phyloP scores from a whole-genome alignment of 352 stramenopile species.

The Phytopythium vexans region DNA sequence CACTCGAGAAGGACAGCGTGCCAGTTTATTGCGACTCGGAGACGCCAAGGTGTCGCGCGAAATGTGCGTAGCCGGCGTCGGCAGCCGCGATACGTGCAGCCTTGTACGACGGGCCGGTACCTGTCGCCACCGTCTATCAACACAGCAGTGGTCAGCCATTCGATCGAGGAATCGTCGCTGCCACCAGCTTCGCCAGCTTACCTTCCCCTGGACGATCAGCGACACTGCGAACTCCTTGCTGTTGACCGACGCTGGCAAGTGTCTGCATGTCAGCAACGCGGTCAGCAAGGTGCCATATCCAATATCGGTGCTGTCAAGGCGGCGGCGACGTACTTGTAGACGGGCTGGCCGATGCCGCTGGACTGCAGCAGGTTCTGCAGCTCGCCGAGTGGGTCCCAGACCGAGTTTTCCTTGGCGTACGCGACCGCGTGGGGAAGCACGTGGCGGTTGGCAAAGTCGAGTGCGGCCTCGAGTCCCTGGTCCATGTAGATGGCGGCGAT shows the following conservation, averaged over 20 bases:
- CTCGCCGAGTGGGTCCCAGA: slow-evolving; percentile 57
- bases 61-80: slow-evolving; percentile 48
- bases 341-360: slow-evolving; percentile 56
- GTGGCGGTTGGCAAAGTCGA: slow-evolving; percentile 63
- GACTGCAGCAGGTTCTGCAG: slow-evolving; percentile 69
- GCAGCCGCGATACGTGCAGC: slow-evolving; percentile 50
- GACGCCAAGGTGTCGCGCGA: slow-evolving; percentile 19
- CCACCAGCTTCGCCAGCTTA: slow-evolving; percentile 14
- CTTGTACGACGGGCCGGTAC: slow-evolving; percentile 53
- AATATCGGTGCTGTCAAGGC: slow-evolving; percentile 1
- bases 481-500: slow-evolving; percentile 80
- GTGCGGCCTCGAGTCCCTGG: slow-evolving; percentile 60
- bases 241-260: slow-evolving; percentile 42
- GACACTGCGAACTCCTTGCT: slow-evolving; percentile 47
- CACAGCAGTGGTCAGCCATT: slow-evolving; percentile 6
- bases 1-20: too few species aligned
- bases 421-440: slow-evolving; percentile 55
- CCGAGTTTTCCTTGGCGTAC: slow-evolving; percentile 46
- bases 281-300: background rate
- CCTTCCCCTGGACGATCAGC: slow-evolving; percentile 64
- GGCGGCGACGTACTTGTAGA: slow-evolving; percentile 50
- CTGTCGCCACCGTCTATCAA: slow-evolving; percentile 40
- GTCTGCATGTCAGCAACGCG: slow-evolving; percentile 18
- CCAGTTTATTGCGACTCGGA: background rate
- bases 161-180: background rate